phyloP scores from a whole-genome alignment of 2,329 filamentous ascomycete species.

The Knufia petricola region DNA sequence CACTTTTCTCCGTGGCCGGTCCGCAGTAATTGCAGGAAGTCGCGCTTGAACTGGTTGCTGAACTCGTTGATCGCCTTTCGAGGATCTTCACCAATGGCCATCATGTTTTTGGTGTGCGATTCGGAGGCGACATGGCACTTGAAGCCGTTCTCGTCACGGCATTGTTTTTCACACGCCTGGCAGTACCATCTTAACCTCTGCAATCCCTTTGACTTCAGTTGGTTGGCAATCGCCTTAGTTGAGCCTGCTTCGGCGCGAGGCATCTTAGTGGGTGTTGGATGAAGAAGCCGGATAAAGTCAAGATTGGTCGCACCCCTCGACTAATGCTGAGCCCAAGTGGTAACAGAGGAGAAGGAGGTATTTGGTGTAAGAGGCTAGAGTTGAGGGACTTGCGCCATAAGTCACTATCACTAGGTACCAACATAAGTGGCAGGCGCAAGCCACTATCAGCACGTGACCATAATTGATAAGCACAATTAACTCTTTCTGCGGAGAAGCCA shows the following conservation, averaged over 20 bases:
- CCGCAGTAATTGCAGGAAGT: slow-evolving; percentile 66
- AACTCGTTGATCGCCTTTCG: slow-evolving; percentile 76
- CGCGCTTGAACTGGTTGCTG: slow-evolving; percentile 67
- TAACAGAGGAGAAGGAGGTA: too few relatives aligned
- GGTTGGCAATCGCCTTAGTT: slow-evolving; percentile 83
- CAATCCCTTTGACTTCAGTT: slow-evolving; percentile 63
- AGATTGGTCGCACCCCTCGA: too few relatives aligned
- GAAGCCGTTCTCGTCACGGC: slow-evolving; percentile 81
- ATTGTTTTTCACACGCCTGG: slow-evolving; percentile 66
- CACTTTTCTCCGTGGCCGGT: slow-evolving; percentile 87
- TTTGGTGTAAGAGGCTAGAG: too few relatives aligned
- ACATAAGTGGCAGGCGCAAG: neutral
- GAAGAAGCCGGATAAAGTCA: neutral
- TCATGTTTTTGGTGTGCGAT: slow-evolving; percentile 80
- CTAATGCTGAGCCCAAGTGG: too few relatives aligned
- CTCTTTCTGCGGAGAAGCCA: neutral
- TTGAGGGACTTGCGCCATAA: too few relatives aligned
- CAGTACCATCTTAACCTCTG: slow-evolving; percentile 89
- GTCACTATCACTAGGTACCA: neutral
- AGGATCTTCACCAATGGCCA: slow-evolving; percentile 76
- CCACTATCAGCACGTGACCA: slow-evolving; percentile 5
- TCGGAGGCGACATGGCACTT: slow-evolving; percentile 81
- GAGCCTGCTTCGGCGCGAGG: slow-evolving; percentile 84
- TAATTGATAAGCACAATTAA: neutral
- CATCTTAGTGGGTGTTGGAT: slow-evolving; percentile 50